Percentiles rank a stretch among this genome's conserved stretches.
phyloP scores from a whole-genome alignment of 2,329 filamentous ascomycete genomes.

The Mycosphaerelloides madeirae region DNA sequence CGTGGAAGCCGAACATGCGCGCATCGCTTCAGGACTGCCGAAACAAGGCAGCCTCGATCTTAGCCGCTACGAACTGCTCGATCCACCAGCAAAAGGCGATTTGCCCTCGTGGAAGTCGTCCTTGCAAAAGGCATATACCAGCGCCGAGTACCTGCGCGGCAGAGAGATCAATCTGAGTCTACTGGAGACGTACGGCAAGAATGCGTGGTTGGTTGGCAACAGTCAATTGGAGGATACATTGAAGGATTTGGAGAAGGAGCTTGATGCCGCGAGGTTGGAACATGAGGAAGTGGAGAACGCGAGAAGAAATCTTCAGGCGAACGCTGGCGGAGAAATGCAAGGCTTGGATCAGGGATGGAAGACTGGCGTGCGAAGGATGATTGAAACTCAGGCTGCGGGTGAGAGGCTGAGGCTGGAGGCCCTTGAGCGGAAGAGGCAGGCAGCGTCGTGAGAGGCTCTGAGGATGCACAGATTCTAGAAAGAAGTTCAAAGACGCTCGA shows the following conservation, averaged over 20 bases:
- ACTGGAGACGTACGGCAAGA: slow-evolving; percentile 78
- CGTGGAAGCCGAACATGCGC: slow-evolving; percentile 64
- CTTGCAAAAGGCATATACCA: slow-evolving; percentile 54
- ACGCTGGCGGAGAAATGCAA: slow-evolving; percentile 65
- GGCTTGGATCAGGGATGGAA: slow-evolving; percentile 75
- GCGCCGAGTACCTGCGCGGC: slow-evolving; percentile 53
- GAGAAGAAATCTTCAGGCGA: slow-evolving; percentile 66
- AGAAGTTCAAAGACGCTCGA: too few species aligned
- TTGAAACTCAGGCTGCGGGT: slow-evolving; percentile 83
- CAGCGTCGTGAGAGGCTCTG: slow-evolving; percentile 17
- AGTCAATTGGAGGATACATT: slow-evolving; percentile 71
- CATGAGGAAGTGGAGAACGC: slow-evolving; percentile 69
- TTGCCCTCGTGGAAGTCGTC: slow-evolving; percentile 47
- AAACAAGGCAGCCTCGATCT: slow-evolving; percentile 62
- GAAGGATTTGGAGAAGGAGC: slow-evolving; percentile 65
- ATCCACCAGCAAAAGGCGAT: slow-evolving; percentile 48
- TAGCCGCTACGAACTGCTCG: slow-evolving; percentile 75
- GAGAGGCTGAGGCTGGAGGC: slow-evolving; percentile 66
- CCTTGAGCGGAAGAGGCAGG: slow-evolving; percentile 55
- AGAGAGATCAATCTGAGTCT: slow-evolving; percentile 61
- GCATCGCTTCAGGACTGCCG: slow-evolving; percentile 52
- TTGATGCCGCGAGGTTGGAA: slow-evolving; percentile 62
- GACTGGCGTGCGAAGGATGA: slow-evolving; percentile 67
- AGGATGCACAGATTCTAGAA: too few species aligned
- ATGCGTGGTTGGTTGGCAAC: slow-evolving; percentile 87